Conservation (phyloP, 1,284 basidiomycete species). For the Cutaneotrichosporon cavernicola region DNA sequence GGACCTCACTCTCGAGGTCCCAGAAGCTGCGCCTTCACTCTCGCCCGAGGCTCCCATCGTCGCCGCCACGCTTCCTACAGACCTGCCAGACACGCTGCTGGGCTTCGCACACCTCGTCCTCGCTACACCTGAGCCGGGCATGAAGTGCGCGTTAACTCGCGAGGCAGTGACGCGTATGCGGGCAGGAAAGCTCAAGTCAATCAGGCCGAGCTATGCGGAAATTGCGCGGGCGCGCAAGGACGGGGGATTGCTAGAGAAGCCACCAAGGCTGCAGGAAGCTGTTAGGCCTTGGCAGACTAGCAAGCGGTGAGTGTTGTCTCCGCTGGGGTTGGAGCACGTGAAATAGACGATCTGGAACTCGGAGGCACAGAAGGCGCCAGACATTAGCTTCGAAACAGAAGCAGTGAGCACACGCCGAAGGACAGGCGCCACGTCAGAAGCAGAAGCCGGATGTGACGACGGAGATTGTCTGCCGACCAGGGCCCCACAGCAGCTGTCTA, state of each 20-base stretch:
- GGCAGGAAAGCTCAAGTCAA: slow-evolving; percentile 38
- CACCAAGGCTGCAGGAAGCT: slow-evolving; percentile 65
- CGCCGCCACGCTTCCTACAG: slow-evolving; percentile 25
- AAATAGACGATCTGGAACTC: not conserved
- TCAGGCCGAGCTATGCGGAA: slow-evolving; percentile 41
- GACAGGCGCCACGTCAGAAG: not conserved
- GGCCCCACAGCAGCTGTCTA: not conserved
- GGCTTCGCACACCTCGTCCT: slow-evolving; percentile 52
- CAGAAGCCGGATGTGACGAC: not conserved
- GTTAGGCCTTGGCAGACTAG: slow-evolving; percentile 60
- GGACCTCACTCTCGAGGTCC: slow-evolving; percentile 22
- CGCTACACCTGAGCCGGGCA: slow-evolving; percentile 46
- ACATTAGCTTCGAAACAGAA: not conserved
- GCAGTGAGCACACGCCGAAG: not conserved
- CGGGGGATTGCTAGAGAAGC: slow-evolving; percentile 60
- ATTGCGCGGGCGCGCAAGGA: slow-evolving; percentile 32
- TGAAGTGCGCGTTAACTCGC: slow-evolving; percentile 50
- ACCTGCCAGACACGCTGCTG: slow-evolving; percentile 45
- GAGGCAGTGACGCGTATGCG: slow-evolving; percentile 42
- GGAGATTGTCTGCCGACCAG: not conserved
- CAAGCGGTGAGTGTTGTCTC: slow-evolving; percentile 26
- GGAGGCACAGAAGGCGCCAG: not conserved
- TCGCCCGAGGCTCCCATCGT: slow-evolving; percentile 6
- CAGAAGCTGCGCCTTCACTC: slow-evolving; percentile 19
- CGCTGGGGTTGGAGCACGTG: not conserved